Percentiles rank a stretch among this genome's conserved stretches.
phyloP scores from a whole-genome alignment of 345 rosid genomes.

The Reutealis trisperma region DNA sequence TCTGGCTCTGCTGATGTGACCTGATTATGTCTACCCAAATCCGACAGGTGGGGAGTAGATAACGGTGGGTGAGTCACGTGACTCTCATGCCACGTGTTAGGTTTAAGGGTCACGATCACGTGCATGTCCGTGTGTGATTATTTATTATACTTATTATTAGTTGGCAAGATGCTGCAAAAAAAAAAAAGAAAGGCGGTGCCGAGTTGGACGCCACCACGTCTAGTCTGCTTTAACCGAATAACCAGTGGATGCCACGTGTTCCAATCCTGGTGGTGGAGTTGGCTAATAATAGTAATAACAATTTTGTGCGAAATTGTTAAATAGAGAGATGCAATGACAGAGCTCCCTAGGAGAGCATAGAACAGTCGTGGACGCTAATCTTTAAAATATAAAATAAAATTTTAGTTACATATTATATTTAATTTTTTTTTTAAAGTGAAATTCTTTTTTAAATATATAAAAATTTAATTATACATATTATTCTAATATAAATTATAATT shows the following conservation, averaged over 20 bases:
- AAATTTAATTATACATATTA: too few species aligned
- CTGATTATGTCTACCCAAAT: not conserved
- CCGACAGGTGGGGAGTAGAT: slow-evolving; percentile 23
- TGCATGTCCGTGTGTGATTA: slow-evolving; percentile 16
- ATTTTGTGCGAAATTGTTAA: not conserved
- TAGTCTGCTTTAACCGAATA: not conserved
- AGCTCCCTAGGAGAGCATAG: too few species aligned
- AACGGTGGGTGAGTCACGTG: slow-evolving; percentile 22
- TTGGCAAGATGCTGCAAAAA: not conserved
- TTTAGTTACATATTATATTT: too few species aligned
- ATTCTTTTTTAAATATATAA: too few species aligned
- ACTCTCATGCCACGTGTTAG: slow-evolving; percentile 4
- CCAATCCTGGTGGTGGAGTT: not conserved
- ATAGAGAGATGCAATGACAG: too few species aligned
- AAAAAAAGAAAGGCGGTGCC: slow-evolving; percentile 14
- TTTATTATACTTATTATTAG: not conserved
- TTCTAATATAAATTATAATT: too few species aligned
- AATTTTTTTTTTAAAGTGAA: too few species aligned
- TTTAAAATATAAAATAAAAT: too few species aligned
- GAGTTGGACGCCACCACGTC: slow-evolving; percentile 29
- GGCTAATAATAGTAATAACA: not conserved
- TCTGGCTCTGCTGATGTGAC: slow-evolving; percentile 32
- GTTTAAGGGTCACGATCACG: slow-evolving; percentile 9
- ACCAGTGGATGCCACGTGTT: slow-evolving; percentile 9
- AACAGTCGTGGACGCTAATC: too few species aligned